These are phyloP conservation scores for Microdochium paspali DNA, from an alignment of 2,329 filamentous ascomycete species.

Conservation along the genomic window DNA sequence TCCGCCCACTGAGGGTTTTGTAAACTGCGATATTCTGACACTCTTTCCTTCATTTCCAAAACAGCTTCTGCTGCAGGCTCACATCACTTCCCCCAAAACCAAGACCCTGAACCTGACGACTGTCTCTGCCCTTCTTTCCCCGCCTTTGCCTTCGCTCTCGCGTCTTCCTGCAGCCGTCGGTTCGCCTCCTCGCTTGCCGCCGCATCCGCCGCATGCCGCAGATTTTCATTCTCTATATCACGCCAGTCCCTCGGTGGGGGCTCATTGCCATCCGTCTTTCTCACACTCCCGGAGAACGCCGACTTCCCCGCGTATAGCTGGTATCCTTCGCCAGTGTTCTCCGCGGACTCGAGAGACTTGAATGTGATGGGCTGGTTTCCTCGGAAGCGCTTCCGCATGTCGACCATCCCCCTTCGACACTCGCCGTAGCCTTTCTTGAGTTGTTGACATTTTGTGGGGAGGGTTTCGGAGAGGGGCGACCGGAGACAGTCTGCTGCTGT, in stretches of 20 bases:
- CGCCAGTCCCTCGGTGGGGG: constrained; percentile 51
- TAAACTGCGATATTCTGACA: too few relatives aligned
- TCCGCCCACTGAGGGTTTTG: too few relatives aligned
- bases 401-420: constrained; percentile 92
- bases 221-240: constrained; percentile 53
- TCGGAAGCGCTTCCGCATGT: constrained; percentile 97
- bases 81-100: background rate
- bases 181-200: background rate
- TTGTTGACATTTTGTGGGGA: constrained; percentile 85
- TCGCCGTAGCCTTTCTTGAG: constrained; percentile 88
- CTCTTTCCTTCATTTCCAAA: background rate
- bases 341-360: constrained; percentile 49
- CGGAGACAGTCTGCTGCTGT: constrained; percentile 81
- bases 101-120: background rate
- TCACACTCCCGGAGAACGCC: constrained; percentile 55
- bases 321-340: constrained; percentile 46
- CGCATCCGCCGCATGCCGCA: background rate
- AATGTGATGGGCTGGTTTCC: constrained; percentile 81
- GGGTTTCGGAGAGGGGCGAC: constrained; percentile 67
- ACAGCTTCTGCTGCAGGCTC: background rate
- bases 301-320: constrained; percentile 74
- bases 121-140: background rate
- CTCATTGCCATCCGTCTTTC: constrained; percentile 60
- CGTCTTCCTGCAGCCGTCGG: background rate
- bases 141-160: background rate